phyloP scores from a whole-genome alignment of 345 rosid genomes.

The Orychophragmus violaceus region DNA sequence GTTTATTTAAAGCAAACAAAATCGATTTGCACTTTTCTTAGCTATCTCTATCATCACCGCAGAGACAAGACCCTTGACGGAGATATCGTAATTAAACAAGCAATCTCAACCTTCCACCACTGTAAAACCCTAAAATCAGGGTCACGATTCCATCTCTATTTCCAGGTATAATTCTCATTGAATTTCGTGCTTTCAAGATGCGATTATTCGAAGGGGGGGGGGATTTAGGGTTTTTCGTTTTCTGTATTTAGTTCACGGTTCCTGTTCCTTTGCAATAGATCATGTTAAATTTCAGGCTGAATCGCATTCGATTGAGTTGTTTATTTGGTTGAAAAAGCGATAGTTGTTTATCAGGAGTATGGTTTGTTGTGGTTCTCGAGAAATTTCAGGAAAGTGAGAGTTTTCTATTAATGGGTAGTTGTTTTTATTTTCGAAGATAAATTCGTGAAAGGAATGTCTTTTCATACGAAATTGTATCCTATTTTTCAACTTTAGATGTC shows the following conservation, averaged over 20 bases:
- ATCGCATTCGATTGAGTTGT: background rate
- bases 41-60: background rate
- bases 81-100: conserved; percentile 13
- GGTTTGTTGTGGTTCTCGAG: conserved; percentile 17
- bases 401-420: conserved; percentile 19
- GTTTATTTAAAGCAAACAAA: background rate
- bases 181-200: background rate
- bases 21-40: background rate
- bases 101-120: background rate
- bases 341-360: conserved; percentile 6
- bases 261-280: conserved; percentile 8
- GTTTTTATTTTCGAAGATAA: background rate
- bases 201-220: background rate
- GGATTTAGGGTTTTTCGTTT: conserved; percentile 12
- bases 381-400: conserved; percentile 19
- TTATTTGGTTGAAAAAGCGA: background rate
- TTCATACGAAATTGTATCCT: conserved; percentile 5
- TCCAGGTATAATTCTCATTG: background rate
- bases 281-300: background rate
- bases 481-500: background rate
- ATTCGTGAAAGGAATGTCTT: background rate
- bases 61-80: conserved; percentile 12
- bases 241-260: background rate
- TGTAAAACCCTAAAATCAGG: background rate
- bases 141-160: background rate